phyloP scores from a whole-genome alignment of 768 basidiomycete genomes.

The Boletus vinaceobasis region DNA sequence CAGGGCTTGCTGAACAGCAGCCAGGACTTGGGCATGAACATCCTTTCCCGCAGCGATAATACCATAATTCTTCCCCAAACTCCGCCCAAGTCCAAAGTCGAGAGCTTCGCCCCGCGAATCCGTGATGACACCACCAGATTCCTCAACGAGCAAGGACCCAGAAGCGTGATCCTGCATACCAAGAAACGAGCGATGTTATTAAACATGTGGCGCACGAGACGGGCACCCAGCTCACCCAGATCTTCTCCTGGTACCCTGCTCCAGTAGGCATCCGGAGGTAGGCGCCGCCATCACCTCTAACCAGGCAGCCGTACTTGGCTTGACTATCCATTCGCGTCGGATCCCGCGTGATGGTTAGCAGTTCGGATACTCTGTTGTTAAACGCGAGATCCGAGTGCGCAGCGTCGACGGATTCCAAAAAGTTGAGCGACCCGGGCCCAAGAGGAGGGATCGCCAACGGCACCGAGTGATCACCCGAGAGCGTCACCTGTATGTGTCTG shows the following conservation, averaged over 20 bases:
- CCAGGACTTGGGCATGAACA: conserved; percentile 65
- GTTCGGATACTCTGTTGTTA: conserved; percentile 65
- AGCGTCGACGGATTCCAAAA: conserved; percentile 91
- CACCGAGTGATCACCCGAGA: conserved; percentile 47
- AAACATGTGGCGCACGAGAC: too few relatives aligned
- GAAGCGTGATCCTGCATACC: conserved; percentile 79
- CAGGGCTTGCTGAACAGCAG: conserved; percentile 64
- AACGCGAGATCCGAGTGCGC: conserved; percentile 89
- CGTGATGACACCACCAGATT: conserved; percentile 86
- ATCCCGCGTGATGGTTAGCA: conserved; percentile 60
- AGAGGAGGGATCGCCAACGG: conserved; percentile 47
- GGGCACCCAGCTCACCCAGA: conserved; percentile 66
- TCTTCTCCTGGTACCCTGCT: conserved; percentile 84
- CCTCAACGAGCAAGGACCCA: conserved; percentile 78
- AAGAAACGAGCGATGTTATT: background rate
- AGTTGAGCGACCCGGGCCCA: conserved; percentile 48
- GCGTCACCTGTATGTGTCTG: conserved; percentile 41
- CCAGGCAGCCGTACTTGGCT: conserved; percentile 88
- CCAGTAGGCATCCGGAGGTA: conserved; percentile 81
- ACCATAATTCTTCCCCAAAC: conserved; percentile 82
- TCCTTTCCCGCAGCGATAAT: conserved; percentile 79
- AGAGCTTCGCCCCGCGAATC: conserved; percentile 77
- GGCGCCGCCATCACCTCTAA: conserved; percentile 79
- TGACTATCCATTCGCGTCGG: conserved; percentile 92
- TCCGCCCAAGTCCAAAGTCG: conserved; percentile 84